phyloP scores from a whole-genome alignment of 805 yeast genomes.

The Nakazawaea anatomiae region DNA sequence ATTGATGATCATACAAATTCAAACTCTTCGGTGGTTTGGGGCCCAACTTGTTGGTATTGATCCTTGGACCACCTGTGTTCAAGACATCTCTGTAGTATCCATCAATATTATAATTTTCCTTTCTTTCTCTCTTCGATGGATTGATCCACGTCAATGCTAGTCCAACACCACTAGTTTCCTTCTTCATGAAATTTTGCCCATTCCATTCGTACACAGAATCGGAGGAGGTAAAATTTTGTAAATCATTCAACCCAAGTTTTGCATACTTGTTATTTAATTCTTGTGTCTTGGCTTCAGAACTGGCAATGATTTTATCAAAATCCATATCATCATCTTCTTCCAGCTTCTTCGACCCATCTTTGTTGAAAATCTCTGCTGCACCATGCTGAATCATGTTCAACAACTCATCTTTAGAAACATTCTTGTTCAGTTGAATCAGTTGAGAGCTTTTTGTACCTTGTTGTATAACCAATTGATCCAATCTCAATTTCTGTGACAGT shows the following conservation, averaged over 20 bases:
- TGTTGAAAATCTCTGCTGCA: slow-evolving; percentile 57
- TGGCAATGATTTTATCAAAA: slow-evolving; percentile 52
- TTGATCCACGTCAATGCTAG: slow-evolving; percentile 67
- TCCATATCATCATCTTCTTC: slow-evolving; percentile 38
- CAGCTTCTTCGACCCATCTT: slow-evolving; percentile 18
- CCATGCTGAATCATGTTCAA: slow-evolving; percentile 81
- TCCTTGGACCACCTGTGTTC: slow-evolving; percentile 57
- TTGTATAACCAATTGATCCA: slow-evolving; percentile 79
- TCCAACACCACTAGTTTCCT: slow-evolving; percentile 37
- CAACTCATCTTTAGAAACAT: slow-evolving; percentile 61
- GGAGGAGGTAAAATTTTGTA: slow-evolving; percentile 69
- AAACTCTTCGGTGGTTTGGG: slow-evolving; percentile 85
- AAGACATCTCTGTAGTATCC: slow-evolving; percentile 53
- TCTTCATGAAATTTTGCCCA: slow-evolving; percentile 75
- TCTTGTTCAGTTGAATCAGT: slow-evolving; percentile 28
- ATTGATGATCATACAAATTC: slow-evolving; percentile 84
- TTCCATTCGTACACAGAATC: slow-evolving; percentile 82
- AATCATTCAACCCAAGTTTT: slow-evolving; percentile 66
- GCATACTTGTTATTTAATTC: slow-evolving; percentile 59
- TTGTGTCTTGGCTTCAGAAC: slow-evolving; percentile 59
- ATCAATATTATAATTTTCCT: slow-evolving; percentile 82
- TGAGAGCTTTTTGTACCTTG: slow-evolving; percentile 43
- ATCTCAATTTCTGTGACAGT: slow-evolving; percentile 72
- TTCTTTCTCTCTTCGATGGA: slow-evolving; percentile 80
- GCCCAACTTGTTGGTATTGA: slow-evolving; percentile 30